A percentile compares a stretch with the other conserved stretches of the same genome.
Evolutionary conservation across 2,329 filamentous ascomycete genomes (phyloP).

Genomic region (Dothideomycetidae sp.): DNA sequence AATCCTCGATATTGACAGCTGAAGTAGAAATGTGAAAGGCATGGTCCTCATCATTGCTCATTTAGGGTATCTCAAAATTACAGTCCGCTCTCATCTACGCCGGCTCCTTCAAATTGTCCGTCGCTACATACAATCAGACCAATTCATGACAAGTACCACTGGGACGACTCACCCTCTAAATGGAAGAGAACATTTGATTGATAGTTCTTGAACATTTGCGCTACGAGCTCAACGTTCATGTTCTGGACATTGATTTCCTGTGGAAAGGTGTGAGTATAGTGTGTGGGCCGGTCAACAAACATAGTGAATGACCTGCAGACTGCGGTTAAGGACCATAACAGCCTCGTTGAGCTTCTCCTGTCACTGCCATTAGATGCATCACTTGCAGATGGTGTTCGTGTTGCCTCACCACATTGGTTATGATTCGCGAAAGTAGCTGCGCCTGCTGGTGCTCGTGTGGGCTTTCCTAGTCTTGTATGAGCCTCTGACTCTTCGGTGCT

Average conservation of each 20-base stretch:
- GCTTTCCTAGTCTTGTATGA: conserved; percentile 49
- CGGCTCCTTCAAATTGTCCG: conserved; percentile 69
- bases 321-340: conserved; percentile 82
- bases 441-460: conserved; percentile 97
- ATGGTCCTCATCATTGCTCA: no score
- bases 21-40: no score
- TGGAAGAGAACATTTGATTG: conserved; percentile 96
- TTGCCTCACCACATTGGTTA: conserved; percentile 76
- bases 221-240: conserved; percentile 95
- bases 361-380: no score
- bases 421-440: conserved; percentile 82
- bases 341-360: conserved; percentile 97
- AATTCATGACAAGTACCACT: no score
- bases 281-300: neutral
- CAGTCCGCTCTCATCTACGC: conserved; percentile 23
- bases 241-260: conserved; percentile 97
- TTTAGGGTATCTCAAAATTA: neutral
- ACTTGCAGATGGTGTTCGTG: conserved; percentile 7
- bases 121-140: conserved; percentile 40
- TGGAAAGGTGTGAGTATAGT: neutral
- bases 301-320: conserved; percentile 52
- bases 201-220: conserved; percentile 99
- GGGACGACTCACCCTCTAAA: conserved; percentile 61
- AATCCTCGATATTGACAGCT: no score
- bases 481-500: neutral